Evolutionary conservation across 1,284 basidiomycete species (phyloP), one percentile per base, ranked within the genome.

Genomic region (Moesziomyces globuligerus): DNA sequence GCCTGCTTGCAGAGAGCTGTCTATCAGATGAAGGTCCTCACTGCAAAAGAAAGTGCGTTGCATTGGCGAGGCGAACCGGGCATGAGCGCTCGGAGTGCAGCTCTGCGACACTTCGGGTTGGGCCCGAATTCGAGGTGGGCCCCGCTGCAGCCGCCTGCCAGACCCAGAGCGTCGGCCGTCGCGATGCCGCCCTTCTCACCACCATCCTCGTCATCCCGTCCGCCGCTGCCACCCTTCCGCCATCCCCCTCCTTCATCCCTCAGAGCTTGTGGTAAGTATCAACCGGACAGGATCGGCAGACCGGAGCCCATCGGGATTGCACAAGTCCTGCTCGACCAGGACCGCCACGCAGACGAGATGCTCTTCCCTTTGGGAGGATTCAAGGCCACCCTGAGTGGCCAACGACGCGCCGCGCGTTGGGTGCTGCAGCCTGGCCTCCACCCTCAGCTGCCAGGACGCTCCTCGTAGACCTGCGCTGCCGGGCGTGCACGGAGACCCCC

Each of bases 251-350:
- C 62, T 15, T 37, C 52, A 23, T 48, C 48, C 65, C 58, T 47
- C 20, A 38, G 67, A 70, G 67, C 56, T 55, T 70, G 67, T 70
- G 67, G 67, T 70, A 64, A 25, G 67, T 70, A 44, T 49, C 17
- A 25, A 23, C 17, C 11, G 17, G 13, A 25, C 45, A 20, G 17
- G 13, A 10, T 23, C 23, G 10, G 28, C 51, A 15, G 11, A 11
- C 3, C 13, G 29, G 13, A 15, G 3, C 13, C 13, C 29, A 15
- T 32, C 29, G 29, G 6, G 15, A 34, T 17, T n/a, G n/a, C n/a
- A n/a, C n/a, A n/a, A n/a, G n/a, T n/a, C n/a, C n/a, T n/a, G n/a
- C n/a, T n/a, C n/a, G n/a, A n/a, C n/a, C n/a, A n/a, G n/a, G n/a
- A n/a, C n/a, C n/a, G n/a, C n/a, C n/a, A n/a, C n/a, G n/a, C n/a